Conservation (phyloP, 306 rosid genomes). For the Mimosa pudica region DNA sequence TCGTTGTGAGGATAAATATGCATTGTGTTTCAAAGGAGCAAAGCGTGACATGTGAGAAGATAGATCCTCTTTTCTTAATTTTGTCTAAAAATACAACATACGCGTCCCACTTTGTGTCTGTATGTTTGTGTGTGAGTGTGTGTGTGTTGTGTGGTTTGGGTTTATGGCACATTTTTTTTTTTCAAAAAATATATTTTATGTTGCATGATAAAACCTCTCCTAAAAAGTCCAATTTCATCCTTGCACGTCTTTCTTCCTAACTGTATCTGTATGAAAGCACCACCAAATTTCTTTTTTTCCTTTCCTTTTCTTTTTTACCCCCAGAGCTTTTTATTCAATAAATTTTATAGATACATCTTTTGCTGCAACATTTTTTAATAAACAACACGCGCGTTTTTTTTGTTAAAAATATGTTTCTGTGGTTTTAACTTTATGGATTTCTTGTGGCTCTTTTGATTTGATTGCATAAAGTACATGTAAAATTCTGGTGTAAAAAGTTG, state of each 20-base stretch:
- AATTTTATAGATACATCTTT: background rate
- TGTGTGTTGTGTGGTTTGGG: conserved; percentile 21
- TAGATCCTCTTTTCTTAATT: conserved; percentile 38
- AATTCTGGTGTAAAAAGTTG: too few species aligned
- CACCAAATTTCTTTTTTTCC: conserved; percentile 34
- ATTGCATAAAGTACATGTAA: too few species aligned
- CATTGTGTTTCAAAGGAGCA: conserved; percentile 50
- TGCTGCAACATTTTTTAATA: background rate
- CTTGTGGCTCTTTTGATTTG: too few species aligned
- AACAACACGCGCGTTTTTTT: background rate
- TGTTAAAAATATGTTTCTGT: too few species aligned
- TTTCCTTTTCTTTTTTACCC: background rate
- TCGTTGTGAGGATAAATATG: conserved; percentile 36
- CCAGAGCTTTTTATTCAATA: background rate
- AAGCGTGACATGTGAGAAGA: conserved; percentile 50
- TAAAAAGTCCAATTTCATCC: conserved; percentile 53
- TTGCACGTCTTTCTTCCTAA: conserved; percentile 56
- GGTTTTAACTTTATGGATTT: too few species aligned
- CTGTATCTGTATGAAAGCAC: conserved; percentile 30
- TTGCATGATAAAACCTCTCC: conserved; percentile 46
- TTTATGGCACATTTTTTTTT: conserved; percentile 39
- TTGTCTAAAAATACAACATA: conserved; percentile 44
- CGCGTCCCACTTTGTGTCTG: conserved; percentile 35
- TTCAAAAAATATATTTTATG: conserved; percentile 18
- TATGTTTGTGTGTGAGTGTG: conserved; percentile 35